Conservation (phyloP, 208 protist species). For the Wallacemonas rigidus region DNA sequence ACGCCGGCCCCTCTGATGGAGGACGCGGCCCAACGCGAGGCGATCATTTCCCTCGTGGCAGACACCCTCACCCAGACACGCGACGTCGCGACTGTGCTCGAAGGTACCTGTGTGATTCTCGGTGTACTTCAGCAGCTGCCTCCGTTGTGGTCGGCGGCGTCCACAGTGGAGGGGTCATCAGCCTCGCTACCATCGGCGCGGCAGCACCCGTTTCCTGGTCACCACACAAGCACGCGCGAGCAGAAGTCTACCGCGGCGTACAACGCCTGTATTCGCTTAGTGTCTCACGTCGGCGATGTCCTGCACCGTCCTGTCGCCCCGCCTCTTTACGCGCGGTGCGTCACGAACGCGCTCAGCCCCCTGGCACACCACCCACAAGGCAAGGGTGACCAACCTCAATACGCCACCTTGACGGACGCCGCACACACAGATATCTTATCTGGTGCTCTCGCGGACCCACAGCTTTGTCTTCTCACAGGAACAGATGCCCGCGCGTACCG, state of each 20-base stretch:
- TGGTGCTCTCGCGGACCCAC: background rate
- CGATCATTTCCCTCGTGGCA: background rate
- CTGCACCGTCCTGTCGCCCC: background rate
- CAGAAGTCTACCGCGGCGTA: background rate
- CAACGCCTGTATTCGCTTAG: background rate
- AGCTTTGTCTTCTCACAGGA: background rate
- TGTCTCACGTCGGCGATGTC: background rate
- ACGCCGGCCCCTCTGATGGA: background rate
- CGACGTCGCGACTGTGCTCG: background rate
- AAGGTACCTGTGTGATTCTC: background rate
- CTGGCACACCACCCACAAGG: too few relatives aligned
- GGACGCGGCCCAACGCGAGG: background rate
- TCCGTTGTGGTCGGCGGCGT: background rate
- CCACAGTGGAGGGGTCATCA: too few relatives aligned
- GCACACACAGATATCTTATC: background rate
- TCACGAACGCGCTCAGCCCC: background rate
- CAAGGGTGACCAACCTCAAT: too few relatives aligned
- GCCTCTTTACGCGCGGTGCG: background rate
- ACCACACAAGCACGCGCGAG: too few relatives aligned
- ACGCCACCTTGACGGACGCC: too few relatives aligned
- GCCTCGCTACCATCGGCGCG: too few relatives aligned
- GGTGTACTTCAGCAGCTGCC: background rate
- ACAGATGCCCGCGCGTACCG: background rate
- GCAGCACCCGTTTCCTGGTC: too few relatives aligned
- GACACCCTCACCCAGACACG: background rate